Conservation (phyloP, 78 protist genomes). For the Dictyostelium firmibasis region DNA sequence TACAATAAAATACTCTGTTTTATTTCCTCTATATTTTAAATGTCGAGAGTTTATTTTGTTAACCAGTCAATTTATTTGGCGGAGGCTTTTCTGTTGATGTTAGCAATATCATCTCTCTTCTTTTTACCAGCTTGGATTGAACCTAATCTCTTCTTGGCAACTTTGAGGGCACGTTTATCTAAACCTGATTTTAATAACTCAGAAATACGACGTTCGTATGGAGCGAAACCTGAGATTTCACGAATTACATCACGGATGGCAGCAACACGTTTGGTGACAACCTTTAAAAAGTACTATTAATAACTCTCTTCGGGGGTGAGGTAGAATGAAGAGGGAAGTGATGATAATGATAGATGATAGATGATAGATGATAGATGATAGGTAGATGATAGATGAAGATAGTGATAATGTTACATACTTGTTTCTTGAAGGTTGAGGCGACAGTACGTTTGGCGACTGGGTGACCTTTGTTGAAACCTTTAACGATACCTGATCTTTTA, state of each 20-base stretch:
- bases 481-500: slow-evolving; percentile 67
- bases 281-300: neutral
- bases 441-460: slow-evolving; percentile 33
- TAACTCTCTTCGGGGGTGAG: neutral
- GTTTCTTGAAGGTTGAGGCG: slow-evolving; percentile 45
- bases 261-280: slow-evolving; percentile 60
- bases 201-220: slow-evolving; percentile 94
- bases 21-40: neutral
- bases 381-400: neutral
- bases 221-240: slow-evolving; percentile 94
- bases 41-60: neutral
- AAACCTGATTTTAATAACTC: slow-evolving; percentile 92
- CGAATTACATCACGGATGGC: slow-evolving; percentile 88
- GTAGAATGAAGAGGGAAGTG: neutral
- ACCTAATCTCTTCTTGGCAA: slow-evolving; percentile 90
- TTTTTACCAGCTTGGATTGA: slow-evolving; percentile 73
- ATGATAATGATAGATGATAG: neutral
- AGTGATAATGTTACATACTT: neutral
- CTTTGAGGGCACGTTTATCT: slow-evolving; percentile 96
- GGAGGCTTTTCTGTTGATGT: slow-evolving; percentile 56
- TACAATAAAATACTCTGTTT: neutral
- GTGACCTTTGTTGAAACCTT: slow-evolving; percentile 87
- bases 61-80: neutral
- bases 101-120: slow-evolving; percentile 79
- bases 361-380: neutral